Base-by-base conservation (phyloP, 2,329 filamentous ascomycete genomes). In the Keithomyces neogunnii region DNA sequence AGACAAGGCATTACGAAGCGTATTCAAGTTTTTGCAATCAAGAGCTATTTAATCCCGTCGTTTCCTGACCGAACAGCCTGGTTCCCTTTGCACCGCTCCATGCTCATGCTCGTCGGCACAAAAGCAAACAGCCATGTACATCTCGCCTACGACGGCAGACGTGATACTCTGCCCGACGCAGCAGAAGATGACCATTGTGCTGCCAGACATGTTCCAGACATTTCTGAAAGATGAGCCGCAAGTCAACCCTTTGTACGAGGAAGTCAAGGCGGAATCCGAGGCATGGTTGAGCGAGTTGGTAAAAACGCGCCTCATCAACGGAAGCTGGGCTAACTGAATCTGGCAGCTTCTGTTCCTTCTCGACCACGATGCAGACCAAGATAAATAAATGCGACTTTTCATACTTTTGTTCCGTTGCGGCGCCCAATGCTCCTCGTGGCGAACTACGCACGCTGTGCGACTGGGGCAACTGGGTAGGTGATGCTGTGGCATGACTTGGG, bases 391-490 rank as follows among this genome's bases (percentile, higher is more conserved):
- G 54, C n/a, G 55, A 59, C 50, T 60, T 59, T 51, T 57, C 57
- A 1, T 59, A 55, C 40, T 60, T 60, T 45, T 59, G 54, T 30
- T 56, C 57, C n/a, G 55, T 60, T 32, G 44, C 55, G 4, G 57
- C 58, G 2, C 58, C 58, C 1, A 35, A 51, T 10, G 57, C 58
- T 19, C 47, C 53, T 8, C 43, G 31, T 8, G 50, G 51, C 6
- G 46, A 48, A 28, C 53, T 57, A 45, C 53, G 59, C 6, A 59
- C 56, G 1, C 7, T 60, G 7, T 60, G 55, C 42, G 59, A 60
- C 36, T 60, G 57, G 59, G 59, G 59, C 8, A 59, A 59, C 47
- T 60, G 57, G 59, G 59, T 59, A 48, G 48, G 56, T 45, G 10
- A 28, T 7, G 10, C 29, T 9, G 10, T 45, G 28, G 19, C 19